These are phyloP conservation scores for Beauveria caledonica DNA, from an alignment of 2,329 filamentous ascomycete species.

Conservation along the genomic window DNA sequence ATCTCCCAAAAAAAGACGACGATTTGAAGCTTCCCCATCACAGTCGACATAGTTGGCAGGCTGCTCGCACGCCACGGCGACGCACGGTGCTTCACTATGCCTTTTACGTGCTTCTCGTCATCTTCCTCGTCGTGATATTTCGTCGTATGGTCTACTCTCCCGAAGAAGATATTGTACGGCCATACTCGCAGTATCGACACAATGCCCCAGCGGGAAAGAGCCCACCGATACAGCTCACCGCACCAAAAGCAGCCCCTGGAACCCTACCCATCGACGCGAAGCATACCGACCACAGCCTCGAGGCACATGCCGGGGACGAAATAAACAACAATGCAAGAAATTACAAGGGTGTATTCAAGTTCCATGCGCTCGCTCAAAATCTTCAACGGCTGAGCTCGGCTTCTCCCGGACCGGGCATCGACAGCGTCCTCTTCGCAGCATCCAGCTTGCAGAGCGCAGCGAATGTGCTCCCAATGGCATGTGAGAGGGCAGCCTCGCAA, in stretches of 20 bases:
- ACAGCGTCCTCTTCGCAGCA: slow-evolving; percentile 71
- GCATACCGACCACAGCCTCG: slow-evolving; percentile 8
- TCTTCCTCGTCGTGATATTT: slow-evolving; percentile 55
- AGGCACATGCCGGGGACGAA: slow-evolving; percentile 25
- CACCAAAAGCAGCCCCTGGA: background rate
- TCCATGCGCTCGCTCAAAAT: slow-evolving; percentile 54
- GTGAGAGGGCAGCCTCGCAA: slow-evolving; percentile 67
- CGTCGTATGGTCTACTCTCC: background rate
- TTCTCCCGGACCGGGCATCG: slow-evolving; percentile 46
- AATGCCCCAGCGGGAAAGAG: background rate
- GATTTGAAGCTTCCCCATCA: slow-evolving; percentile 30
- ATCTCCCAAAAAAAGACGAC: slow-evolving; percentile 53
- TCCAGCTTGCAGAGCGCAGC: slow-evolving; percentile 66
- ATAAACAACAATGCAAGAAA: slow-evolving; percentile 40
- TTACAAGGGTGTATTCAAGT: slow-evolving; percentile 64
- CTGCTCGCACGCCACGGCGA: slow-evolving; percentile 37
- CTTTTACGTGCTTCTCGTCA: slow-evolving; percentile 36
- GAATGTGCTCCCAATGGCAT: slow-evolving; percentile 70
- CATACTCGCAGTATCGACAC: slow-evolving; percentile 2
- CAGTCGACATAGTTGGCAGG: slow-evolving; percentile 30
- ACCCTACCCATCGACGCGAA: background rate
- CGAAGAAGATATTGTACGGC: slow-evolving; percentile 8
- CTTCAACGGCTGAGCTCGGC: slow-evolving; percentile 27
- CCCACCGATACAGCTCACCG: slow-evolving; percentile 6
- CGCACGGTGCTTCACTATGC: slow-evolving; percentile 46